These are phyloP conservation scores for barrel medic (Medicago truncatula) DNA, from an alignment of 306 rosid genomes.

Conservation along the genomic window DNA sequence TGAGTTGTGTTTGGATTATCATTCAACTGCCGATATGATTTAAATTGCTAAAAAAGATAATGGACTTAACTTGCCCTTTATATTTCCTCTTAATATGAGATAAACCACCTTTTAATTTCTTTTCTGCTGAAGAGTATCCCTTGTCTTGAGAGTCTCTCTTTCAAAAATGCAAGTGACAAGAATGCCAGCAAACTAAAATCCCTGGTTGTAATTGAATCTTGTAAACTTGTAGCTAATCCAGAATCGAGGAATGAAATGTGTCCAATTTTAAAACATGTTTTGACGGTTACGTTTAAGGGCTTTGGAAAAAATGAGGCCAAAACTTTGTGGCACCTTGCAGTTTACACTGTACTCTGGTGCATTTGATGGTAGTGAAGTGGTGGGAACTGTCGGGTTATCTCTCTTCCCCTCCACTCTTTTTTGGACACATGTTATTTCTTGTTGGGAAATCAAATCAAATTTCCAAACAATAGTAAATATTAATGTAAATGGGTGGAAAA, in stretches of 20 bases:
- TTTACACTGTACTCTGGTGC: neutral
- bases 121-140: conserved; percentile 1
- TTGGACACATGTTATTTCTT: neutral
- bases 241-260: conserved; percentile 3
- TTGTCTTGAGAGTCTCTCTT: conserved; percentile 1
- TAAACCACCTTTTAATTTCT: neutral
- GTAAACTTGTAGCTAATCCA: conserved; percentile 21
- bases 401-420: neutral
- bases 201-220: conserved; percentile 11
- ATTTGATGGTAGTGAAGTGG: neutral
- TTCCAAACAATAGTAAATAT: neutral
- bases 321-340: neutral
- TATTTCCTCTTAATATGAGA: conserved; percentile 1
- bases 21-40: conserved; percentile 27
- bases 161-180: neutral
- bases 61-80: conserved; percentile 6
- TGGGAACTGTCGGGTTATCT: neutral
- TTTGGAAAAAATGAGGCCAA: neutral
- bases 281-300: neutral
- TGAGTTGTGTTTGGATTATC: conserved; percentile 4
- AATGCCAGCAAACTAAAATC: conserved; percentile 12
- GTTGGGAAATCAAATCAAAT: neutral
- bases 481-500: conserved; percentile 6
- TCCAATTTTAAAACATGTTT: neutral
- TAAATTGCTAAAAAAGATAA: conserved; percentile 24